phyloP scores from a whole-genome alignment of 179 eudicot species.

The Sideroxylon spinosum region DNA sequence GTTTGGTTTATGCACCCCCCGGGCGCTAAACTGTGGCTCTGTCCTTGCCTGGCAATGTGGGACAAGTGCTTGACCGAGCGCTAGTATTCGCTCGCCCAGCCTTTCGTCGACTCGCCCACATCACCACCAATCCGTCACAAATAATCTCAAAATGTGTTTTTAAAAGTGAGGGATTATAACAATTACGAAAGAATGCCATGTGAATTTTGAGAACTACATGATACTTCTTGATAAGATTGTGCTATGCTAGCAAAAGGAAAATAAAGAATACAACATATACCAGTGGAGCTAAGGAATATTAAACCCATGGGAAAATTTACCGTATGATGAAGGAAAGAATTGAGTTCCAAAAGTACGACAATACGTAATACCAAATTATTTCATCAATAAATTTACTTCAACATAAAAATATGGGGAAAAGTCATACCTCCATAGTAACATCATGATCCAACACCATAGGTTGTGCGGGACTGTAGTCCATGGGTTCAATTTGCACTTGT shows the following conservation, averaged over 20 bases:
- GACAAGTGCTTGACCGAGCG: too few relatives aligned
- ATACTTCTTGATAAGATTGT: background rate
- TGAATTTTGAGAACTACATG: background rate
- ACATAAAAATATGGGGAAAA: background rate
- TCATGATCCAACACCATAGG: conserved; percentile 48
- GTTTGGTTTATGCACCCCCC: too few relatives aligned
- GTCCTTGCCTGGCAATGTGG: too few relatives aligned
- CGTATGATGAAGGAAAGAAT: background rate
- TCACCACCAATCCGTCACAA: too few relatives aligned
- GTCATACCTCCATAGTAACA: conserved; percentile 68
- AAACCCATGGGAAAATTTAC: background rate
- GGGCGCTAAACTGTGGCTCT: too few relatives aligned
- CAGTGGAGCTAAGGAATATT: background rate
- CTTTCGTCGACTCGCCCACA: too few relatives aligned
- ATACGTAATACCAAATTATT: background rate
- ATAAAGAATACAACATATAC: background rate
- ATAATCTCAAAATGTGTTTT: too few relatives aligned
- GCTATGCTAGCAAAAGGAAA: background rate
- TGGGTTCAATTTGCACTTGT: conserved; percentile 45
- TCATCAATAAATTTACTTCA: background rate
- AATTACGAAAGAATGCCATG: background rate
- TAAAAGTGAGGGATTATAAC: background rate
- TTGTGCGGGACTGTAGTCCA: conserved; percentile 65
- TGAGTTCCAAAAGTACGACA: background rate
- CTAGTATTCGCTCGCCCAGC: too few relatives aligned